Conservation (phyloP, 495 filamentous ascomycete species). For the Neurospora sp. region DNA sequence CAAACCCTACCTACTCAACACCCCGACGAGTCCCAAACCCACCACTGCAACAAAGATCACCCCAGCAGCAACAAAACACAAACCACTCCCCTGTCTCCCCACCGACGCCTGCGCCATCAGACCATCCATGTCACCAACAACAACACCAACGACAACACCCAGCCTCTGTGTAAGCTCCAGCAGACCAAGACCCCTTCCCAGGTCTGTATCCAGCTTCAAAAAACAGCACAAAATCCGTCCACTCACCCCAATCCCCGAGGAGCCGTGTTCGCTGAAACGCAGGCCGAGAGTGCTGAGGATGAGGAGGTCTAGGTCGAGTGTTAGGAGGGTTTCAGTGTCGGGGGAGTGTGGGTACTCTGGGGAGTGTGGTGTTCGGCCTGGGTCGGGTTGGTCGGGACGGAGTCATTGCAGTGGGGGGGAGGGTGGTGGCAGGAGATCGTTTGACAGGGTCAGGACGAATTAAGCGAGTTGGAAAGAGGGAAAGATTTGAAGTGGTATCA, state of each 20-base stretch:
- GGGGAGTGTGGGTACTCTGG: too few species aligned
- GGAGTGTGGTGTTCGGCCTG: background rate
- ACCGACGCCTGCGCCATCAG: background rate
- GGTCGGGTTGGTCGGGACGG: background rate
- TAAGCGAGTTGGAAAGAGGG: background rate
- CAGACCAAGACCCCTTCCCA: background rate
- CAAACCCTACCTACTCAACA: background rate
- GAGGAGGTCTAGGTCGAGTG: background rate
- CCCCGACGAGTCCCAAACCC: background rate
- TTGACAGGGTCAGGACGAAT: background rate
- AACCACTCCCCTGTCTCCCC: background rate
- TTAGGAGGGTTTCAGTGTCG: background rate
- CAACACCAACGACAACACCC: background rate
- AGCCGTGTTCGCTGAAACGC: background rate
- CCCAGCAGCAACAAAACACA: background rate
- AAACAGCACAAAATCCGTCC: background rate
- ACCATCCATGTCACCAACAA: background rate
- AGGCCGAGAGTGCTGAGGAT: background rate
- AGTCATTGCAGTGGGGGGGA: background rate
- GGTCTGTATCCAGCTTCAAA: background rate
- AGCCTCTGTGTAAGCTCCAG: background rate
- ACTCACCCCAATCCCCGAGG: background rate
- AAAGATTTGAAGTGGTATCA: too few species aligned
- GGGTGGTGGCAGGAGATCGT: background rate
- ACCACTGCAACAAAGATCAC: background rate